Conservation (phyloP, 345 rosid species). For the Eucalyptus tenuipes region DNA sequence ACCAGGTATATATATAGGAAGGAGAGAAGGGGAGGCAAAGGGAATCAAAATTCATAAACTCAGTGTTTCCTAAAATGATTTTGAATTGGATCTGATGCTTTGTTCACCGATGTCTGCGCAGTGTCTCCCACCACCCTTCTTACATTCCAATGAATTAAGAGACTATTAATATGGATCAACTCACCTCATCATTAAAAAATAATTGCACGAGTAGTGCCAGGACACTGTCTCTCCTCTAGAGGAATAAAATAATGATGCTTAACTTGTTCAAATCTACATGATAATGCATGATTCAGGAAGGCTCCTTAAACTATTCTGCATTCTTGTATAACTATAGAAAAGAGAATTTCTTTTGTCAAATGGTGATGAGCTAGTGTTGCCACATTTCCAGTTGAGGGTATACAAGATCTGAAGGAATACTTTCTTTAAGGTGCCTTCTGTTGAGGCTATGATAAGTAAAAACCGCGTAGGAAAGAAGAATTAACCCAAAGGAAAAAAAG, state of each 20-base stretch:
- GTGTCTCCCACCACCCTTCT: background rate
- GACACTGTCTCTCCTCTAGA: background rate
- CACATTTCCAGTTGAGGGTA: background rate
- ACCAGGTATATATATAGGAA: background rate
- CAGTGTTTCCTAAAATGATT: background rate
- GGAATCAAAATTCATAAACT: background rate
- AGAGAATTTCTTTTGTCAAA: background rate
- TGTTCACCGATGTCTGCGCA: background rate
- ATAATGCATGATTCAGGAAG: background rate
- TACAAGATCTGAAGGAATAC: background rate
- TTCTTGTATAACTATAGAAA: background rate
- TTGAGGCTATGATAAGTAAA: background rate
- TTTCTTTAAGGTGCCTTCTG: background rate
- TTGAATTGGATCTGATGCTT: background rate
- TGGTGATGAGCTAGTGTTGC: background rate
- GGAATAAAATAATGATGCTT: background rate
- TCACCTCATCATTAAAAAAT: background rate
- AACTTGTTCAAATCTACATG: background rate
- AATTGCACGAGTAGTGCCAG: background rate
- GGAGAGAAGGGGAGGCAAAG: background rate
- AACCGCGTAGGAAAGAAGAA: background rate
- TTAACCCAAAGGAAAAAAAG: background rate
- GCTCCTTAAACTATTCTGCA: background rate
- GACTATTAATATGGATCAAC: background rate
- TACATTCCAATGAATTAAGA: background rate